Conservation (phyloP, 129 eudicot species). For the Flaveria sonorensis region DNA sequence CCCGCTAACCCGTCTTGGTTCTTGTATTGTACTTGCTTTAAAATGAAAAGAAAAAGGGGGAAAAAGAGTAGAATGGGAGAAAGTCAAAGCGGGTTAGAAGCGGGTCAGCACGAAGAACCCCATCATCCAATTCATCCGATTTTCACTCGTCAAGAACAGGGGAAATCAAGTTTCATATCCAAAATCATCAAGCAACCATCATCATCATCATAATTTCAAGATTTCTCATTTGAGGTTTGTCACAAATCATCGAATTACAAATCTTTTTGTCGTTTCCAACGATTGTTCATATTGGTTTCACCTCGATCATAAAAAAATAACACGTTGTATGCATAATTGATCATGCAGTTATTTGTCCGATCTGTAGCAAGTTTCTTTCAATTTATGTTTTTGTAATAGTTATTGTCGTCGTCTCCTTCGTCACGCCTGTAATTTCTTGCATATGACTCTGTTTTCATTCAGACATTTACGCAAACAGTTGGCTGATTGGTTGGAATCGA, state of each 20-base stretch:
- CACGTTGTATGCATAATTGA: neutral
- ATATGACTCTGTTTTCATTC: constrained; percentile 1
- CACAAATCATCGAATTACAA: constrained; percentile 19
- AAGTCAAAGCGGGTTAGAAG: constrained; percentile 28
- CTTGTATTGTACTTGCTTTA: no score
- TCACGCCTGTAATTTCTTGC: constrained; percentile 3
- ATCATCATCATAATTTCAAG: constrained; percentile 8
- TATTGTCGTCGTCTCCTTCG: neutral
- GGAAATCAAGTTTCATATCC: constrained; percentile 22
- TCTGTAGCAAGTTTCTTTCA: constrained; percentile 12
- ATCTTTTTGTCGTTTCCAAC: constrained; percentile 16
- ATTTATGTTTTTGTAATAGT: neutral
- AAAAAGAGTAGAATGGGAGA: neutral
- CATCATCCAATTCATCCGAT: neutral
- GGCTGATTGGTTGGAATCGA: neutral
- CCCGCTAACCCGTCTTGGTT: no score
- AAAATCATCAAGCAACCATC: constrained; percentile 17
- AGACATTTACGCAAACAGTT: neutral
- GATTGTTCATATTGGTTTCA: constrained; percentile 8
- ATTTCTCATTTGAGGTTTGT: constrained; percentile 29
- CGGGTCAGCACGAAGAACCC: constrained; percentile 34
- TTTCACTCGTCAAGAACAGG: constrained; percentile 21
- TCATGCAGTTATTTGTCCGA: constrained; percentile 10
- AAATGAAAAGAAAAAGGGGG: no score
- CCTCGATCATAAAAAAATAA: no score